Percentiles rank a stretch among this genome's conserved stretches.
Evolutionary conservation across 495 filamentous ascomycete species (phyloP).

Genomic region (Poronia punctata): DNA sequence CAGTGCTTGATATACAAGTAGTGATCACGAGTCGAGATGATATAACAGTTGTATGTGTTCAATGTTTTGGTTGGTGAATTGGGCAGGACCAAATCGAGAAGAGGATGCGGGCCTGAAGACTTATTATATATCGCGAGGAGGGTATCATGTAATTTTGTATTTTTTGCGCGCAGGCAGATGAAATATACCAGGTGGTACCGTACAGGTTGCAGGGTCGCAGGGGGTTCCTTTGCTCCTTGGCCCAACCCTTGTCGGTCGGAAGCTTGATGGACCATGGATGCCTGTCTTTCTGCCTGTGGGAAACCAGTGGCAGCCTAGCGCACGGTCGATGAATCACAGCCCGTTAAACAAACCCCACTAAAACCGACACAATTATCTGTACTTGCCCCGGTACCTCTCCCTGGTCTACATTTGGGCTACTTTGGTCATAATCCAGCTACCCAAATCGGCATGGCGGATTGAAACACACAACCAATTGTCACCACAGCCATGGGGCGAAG

Average conservation of each 20-base stretch:
- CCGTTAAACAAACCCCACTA: too few relatives aligned
- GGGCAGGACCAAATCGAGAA: slow-evolving; percentile 1
- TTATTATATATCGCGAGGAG: slow-evolving; percentile 11
- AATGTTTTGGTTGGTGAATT: too few relatives aligned
- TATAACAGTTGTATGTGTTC: slow-evolving; percentile 6
- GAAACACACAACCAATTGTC: slow-evolving; percentile 15
- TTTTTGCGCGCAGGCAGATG: slow-evolving; percentile 8
- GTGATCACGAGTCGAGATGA: not conserved
- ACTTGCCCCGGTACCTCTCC: not conserved
- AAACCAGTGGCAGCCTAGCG: not conserved
- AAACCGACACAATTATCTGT: too few relatives aligned
- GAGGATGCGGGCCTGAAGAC: slow-evolving; percentile 3
- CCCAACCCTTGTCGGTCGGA: not conserved
- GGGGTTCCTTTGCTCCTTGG: not conserved
- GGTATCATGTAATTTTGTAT: slow-evolving; percentile 11
- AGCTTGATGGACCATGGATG: slow-evolving; percentile 1
- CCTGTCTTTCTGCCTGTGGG: slow-evolving; percentile 3
- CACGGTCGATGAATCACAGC: slow-evolving; percentile 7
- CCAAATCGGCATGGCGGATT: slow-evolving; percentile 27
- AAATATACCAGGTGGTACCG: not conserved
- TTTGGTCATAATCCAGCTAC: slow-evolving; percentile 16
- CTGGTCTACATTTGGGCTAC: slow-evolving; percentile 13
- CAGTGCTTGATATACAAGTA: slow-evolving; percentile 5
- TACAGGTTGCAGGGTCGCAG: slow-evolving; percentile 4
- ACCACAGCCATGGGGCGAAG: slow-evolving; percentile 24